Base-by-base conservation (phyloP, 1,284 basidiomycete species). In the Veloporphyrellus conicus region DNA sequence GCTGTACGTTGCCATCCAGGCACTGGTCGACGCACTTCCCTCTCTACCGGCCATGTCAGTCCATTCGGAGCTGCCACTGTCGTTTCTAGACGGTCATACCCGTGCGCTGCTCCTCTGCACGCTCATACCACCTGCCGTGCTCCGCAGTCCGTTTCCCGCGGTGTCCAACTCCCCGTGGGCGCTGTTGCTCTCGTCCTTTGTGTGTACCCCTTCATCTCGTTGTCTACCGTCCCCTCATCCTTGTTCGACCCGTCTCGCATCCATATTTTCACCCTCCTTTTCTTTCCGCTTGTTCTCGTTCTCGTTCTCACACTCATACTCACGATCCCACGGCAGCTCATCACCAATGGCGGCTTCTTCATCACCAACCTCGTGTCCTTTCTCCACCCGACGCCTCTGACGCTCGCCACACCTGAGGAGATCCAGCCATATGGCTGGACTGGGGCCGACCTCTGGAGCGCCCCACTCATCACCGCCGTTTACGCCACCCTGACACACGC, bases 401-500 rank as follows among this genome's bases (percentile, higher is more conserved):
- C 76, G 7, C 62, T 88, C 16, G 71, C 79, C 35, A 88, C 86
- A 0, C 87, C 87, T 3, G 71, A 78, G 1, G 86, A 88, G 58
- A 71, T 89, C 10, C 73, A 74, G 42, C 74, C 82, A 0, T 85
- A 84, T 52, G 87, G 86, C 5, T 89, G 86, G 87, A 83, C 82
- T 18, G 79, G 79, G 20, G 74, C 76, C 0, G 86, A 89, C 59
- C 63, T 89, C 25, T 89, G 87, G 87, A 79, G 78, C 68, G 85
- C 87, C 28, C 86, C 80, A 32, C 69, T 79, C 55, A 68, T 79
- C 56, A 87, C 84, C 11, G 85, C 72, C 1, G 62, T 88, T 11
- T 87, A 82, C 57, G 82, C 86, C 44, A 76, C 85, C 52, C 74
- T 88, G 48, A 89, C 87, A 15, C 84, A 89, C 56, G 79, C 82